phyloP scores from a whole-genome alignment of 2,329 filamentous ascomycete species.

The Endothia cerciana region DNA sequence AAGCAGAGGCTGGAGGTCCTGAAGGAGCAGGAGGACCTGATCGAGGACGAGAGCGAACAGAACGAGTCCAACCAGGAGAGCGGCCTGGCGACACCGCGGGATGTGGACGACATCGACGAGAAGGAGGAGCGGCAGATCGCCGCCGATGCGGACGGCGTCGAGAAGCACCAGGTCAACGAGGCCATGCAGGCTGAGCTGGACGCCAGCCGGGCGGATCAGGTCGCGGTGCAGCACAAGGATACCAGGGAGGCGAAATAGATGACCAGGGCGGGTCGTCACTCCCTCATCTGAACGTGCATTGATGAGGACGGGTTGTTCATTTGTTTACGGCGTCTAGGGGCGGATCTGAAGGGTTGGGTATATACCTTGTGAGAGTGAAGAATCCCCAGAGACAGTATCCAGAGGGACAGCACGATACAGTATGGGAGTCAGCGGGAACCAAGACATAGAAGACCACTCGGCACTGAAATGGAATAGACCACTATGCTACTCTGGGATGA shows the following conservation, averaged over 20 bases:
- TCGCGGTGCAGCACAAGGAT: slow-evolving; percentile 38
- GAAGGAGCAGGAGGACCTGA: slow-evolving; percentile 97
- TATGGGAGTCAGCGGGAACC: slow-evolving; percentile 3
- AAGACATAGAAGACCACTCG: slow-evolving; percentile 22
- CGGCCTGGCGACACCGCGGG: slow-evolving; percentile 76
- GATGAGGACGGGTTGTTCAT: background rate
- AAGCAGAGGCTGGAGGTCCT: slow-evolving; percentile 98
- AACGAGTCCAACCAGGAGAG: slow-evolving; percentile 78
- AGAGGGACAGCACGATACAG: slow-evolving; percentile 8
- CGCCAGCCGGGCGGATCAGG: slow-evolving; percentile 45
- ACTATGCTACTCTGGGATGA: slow-evolving; percentile 16
- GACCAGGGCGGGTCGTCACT: background rate
- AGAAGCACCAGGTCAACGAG: slow-evolving; percentile 55
- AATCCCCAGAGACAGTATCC: slow-evolving; percentile 1
- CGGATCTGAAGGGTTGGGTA: background rate
- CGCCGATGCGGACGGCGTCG: slow-evolving; percentile 44
- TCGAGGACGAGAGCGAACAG: slow-evolving; percentile 95
- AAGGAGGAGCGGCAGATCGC: slow-evolving; percentile 73
- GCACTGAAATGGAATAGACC: slow-evolving; percentile 25
- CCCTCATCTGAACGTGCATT: slow-evolving; percentile 4
- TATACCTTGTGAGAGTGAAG: slow-evolving; percentile 9
- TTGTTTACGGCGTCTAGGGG: slow-evolving; percentile 15
- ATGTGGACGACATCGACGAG: slow-evolving; percentile 92
- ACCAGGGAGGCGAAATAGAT: slow-evolving; percentile 42
- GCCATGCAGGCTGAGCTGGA: slow-evolving; percentile 61